These are phyloP conservation scores for Pichia cactophila DNA, from an alignment of 1,139 yeast species.

Conservation along the genomic window DNA sequence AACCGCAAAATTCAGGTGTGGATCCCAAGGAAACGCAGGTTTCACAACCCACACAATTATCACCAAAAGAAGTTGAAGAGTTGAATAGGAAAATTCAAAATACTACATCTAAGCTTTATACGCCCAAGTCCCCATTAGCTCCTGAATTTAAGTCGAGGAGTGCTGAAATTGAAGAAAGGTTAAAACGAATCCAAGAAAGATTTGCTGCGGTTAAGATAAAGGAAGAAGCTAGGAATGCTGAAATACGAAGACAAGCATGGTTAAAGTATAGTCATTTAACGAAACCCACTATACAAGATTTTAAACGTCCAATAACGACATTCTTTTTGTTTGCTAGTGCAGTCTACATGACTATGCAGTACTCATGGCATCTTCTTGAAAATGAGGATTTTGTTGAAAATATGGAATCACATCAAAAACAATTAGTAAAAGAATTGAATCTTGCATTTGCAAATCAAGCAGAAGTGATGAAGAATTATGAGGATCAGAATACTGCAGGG, in stretches of 20 bases:
- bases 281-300: constrained; percentile 23
- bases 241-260: constrained; percentile 18
- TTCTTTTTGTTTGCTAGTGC: constrained; percentile 24
- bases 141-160: constrained; percentile 22
- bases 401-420: constrained; percentile 17
- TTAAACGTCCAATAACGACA: constrained; percentile 24
- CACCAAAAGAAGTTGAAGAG: neutral
- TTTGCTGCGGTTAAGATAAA: constrained; percentile 17
- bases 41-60: neutral
- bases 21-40: neutral
- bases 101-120: constrained; percentile 19
- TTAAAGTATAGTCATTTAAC: constrained; percentile 14
- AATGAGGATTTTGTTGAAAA: constrained; percentile 21
- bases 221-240: constrained; percentile 19
- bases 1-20: neutral
- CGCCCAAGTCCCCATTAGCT: constrained; percentile 25
- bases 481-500: neutral
- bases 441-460: constrained; percentile 20
- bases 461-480: constrained; percentile 6
- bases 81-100: constrained; percentile 11
- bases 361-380: constrained; percentile 24
- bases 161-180: constrained; percentile 23
- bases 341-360: constrained; percentile 23
- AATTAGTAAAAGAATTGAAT: constrained; percentile 21
- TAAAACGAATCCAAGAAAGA: constrained; percentile 19